Evolutionary conservation across 2,329 filamentous ascomycete species (phyloP), one percentile per base, ranked within the genome.

Genomic region (Colletotrichum trifolii): DNA sequence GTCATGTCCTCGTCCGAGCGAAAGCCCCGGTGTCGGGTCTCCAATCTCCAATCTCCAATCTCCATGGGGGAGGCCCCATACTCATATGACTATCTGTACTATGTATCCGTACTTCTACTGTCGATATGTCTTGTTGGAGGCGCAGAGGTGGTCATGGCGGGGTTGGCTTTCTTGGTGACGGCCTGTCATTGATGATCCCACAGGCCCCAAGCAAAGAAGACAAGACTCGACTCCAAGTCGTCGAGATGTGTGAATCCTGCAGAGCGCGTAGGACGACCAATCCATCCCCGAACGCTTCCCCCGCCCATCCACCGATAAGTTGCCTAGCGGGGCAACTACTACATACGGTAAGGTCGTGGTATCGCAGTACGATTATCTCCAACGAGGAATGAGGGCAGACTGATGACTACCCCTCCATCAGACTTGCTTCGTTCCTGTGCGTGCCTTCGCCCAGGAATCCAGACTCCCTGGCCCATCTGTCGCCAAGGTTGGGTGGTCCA

Each of bases 251-350:
- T 33, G 43, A 46, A 17, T 15, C 11, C 43, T 17, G 15, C 15
- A 34, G 10, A 33, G 46, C 17, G 17, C 35, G 40, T 40, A 57
- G 54, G 49, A 42, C 33, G 36, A 25, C 13, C 17, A 46, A 46
- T 17, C 35, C 17, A 33, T 54, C 34, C 47, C 48, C 56, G 56
- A 38, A 39, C n/a, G 35, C 47, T 57, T 56, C 46, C 57, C 52
- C 58, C 46, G 58, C 58, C 62, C 62, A 65, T 62, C 57, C 58
- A 65, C 58, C 43, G 52, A 53, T 35, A 42, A 50, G 45, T 55
- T 36, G 10, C 15, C 17, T 53, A 36, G 36, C 50, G 25, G 25
- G 25, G 25, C 4, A 25, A 25, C 25, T 25, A 3, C 17, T 17
- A 17, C 17, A 17, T 17, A 25, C 25, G 1, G 25, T 5, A 25